These are phyloP conservation scores for Metschnikowia lochheadii DNA, from an alignment of 805 yeast species.

Conservation along the genomic window DNA sequence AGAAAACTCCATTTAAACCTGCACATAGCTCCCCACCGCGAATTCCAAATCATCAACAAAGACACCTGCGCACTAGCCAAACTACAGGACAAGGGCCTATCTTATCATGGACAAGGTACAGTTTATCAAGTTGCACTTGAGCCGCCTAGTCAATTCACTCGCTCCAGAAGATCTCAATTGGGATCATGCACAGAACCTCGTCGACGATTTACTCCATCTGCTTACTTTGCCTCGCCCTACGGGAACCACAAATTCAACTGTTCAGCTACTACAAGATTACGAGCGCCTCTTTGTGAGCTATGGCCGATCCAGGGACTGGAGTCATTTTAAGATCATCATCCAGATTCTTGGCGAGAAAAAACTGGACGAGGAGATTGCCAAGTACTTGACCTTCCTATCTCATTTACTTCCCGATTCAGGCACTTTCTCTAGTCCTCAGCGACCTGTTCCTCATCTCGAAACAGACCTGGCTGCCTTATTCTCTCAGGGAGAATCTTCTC, in stretches of 20 bases:
- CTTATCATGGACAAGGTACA: slow-evolving; percentile 22
- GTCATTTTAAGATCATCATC: slow-evolving; percentile 27
- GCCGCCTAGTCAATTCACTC: slow-evolving; percentile 33
- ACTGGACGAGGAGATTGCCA: slow-evolving; percentile 29
- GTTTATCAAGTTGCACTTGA: slow-evolving; percentile 29
- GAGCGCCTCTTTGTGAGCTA: slow-evolving; percentile 25
- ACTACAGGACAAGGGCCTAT: slow-evolving; percentile 23
- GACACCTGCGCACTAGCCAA: slow-evolving; percentile 4
- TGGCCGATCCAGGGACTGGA: slow-evolving; percentile 30
- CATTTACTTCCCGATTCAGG: slow-evolving; percentile 8
- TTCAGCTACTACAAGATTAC: slow-evolving; percentile 20
- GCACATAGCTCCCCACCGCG: slow-evolving; percentile 3
- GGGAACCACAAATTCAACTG: slow-evolving; percentile 13
- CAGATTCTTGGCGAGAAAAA: slow-evolving; percentile 26
- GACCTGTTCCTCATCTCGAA: not conserved
- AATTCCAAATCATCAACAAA: slow-evolving; percentile 3
- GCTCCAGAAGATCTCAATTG: slow-evolving; percentile 37
- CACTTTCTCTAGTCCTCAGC: not conserved
- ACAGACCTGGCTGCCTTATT: not conserved
- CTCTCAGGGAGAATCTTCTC: not conserved
- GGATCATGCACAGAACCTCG: slow-evolving; percentile 29
- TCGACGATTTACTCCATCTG: slow-evolving; percentile 23
- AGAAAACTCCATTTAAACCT: not conserved
- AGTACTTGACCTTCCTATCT: slow-evolving; percentile 32
- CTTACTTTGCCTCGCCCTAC: not conserved